Evolutionary conservation across 2,329 filamentous ascomycete genomes (phyloP), one percentile per base, ranked within the genome.

Genomic region (Curvularia sp.): DNA sequence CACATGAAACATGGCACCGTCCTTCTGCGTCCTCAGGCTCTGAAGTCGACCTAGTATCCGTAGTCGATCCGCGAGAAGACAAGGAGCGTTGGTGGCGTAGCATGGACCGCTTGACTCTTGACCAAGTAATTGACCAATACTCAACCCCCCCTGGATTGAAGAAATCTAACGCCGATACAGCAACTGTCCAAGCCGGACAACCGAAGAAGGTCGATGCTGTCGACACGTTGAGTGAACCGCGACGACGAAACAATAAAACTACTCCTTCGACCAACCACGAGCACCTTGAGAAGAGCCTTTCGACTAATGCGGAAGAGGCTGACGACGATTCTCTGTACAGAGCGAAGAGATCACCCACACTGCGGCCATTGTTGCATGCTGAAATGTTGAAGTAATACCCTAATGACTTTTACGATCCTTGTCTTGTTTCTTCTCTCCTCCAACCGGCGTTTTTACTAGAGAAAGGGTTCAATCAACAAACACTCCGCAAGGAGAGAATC

Each of bases 11-110:
- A 9, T 57, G 47, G 24, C 62, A 60, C 38, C 57, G 52, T n/a
- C 42, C 49, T 39, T 41, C 50, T 22, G 48, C 53, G 12, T 67
- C 69, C 20, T 35, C 67, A 9, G 31, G 60, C 3, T 64, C 64
- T 49, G 61, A 68, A 30, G 44, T 41, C 30, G 63, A 64, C 60
- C 60, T 66, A 51, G 67, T 63, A 35, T 61, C 65, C 6, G 65
- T 67, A 31, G 35, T 62, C 67, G 71, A 71, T 60, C 58, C 58
- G 12, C 50, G 33, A 22, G 44, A 53, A 53, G 58, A 60, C 52
- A 63, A 53, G 35, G 60, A 63, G 38, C 35, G 55, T 31, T 63
- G 60, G 60, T 63, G 60, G 60, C 60, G 60, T 28, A 58, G 48
- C 35, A 48, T 63, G 22, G 60, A 63, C 41, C 57, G 53, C 28